Evolutionary conservation across 2,329 filamentous ascomycete genomes (phyloP).

Genomic region (Stachybotrys elegans): DNA sequence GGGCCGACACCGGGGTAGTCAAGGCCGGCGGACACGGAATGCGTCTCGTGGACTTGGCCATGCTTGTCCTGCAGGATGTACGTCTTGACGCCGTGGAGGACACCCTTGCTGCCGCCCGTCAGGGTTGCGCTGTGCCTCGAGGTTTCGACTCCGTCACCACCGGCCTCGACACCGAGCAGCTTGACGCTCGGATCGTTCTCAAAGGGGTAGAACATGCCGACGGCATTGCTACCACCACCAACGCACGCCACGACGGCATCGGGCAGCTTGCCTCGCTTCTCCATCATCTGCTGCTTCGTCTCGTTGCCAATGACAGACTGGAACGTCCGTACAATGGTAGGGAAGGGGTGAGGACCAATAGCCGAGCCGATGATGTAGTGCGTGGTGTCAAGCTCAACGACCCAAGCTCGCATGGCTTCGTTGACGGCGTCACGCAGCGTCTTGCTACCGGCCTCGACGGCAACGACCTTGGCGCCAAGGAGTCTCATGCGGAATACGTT

Average conservation of each 20-base stretch:
- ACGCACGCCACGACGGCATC: conserved; percentile 97
- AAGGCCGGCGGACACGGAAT: conserved; percentile 92
- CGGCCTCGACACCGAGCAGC: conserved; percentile 89
- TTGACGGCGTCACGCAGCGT: conserved; percentile 88
- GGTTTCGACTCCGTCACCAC: conserved; percentile 88
- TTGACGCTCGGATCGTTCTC: conserved; percentile 78
- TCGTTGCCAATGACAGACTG: conserved; percentile 94
- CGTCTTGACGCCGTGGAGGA: conserved; percentile 91
- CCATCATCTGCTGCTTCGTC: conserved; percentile 86
- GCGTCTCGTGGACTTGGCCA: conserved; percentile 90
- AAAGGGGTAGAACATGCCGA: conserved; percentile 98
- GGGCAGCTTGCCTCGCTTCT: conserved; percentile 80
- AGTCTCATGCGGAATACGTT: conserved; percentile 99
- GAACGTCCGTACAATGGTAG: conserved; percentile 95
- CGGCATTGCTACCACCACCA: conserved; percentile 89
- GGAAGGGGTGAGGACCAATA: conserved; percentile 96
- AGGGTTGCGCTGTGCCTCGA: conserved; percentile 82
- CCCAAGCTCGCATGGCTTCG: conserved; percentile 91
- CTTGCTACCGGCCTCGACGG: conserved; percentile 84
- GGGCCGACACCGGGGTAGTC: conserved; percentile 97
- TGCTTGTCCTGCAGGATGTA: conserved; percentile 91
- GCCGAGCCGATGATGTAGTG: conserved; percentile 98
- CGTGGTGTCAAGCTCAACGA: conserved; percentile 84
- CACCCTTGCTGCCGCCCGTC: conserved; percentile 79
- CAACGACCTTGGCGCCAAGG: conserved; percentile 85